These are phyloP conservation scores for Friedmanniomyces simplex DNA, from an alignment of 495 filamentous ascomycete genomes.

Conservation along the genomic window DNA sequence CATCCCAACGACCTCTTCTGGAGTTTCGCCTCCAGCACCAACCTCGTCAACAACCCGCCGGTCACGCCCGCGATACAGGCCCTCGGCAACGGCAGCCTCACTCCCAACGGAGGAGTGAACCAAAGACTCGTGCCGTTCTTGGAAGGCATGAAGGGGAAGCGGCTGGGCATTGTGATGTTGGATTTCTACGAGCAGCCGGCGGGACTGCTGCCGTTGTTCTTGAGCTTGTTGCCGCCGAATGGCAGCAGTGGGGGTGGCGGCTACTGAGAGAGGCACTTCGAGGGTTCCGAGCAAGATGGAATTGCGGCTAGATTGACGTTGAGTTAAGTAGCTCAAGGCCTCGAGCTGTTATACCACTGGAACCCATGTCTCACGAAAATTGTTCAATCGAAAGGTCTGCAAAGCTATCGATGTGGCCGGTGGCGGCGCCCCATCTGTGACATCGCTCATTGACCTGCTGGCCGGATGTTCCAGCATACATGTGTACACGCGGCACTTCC, in stretches of 20 bases:
- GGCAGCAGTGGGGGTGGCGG: background rate
- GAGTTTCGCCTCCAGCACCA: slow-evolving; percentile 39
- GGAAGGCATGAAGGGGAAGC: slow-evolving; percentile 8
- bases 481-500: no score
- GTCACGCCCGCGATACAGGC: slow-evolving; percentile 41
- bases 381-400: no score
- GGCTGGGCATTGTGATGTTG: slow-evolving; percentile 39
- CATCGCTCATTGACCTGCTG: no score
- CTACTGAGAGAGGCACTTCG: background rate
- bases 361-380: no score
- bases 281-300: no score
- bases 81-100: slow-evolving; percentile 34
- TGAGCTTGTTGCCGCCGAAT: slow-evolving; percentile 10
- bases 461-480: background rate
- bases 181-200: slow-evolving; percentile 41
- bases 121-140: slow-evolving; percentile 11
- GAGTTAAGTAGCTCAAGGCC: no score
- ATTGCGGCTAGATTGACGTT: no score
- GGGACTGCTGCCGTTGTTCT: slow-evolving; percentile 26
- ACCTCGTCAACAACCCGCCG: slow-evolving; percentile 34
- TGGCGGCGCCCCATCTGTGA: no score
- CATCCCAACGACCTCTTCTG: slow-evolving; percentile 38
- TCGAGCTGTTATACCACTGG: no score
- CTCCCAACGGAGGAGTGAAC: slow-evolving; percentile 35
- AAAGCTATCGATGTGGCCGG: no score